Base-by-base conservation (phyloP, 164 flowering plant species). In the Magnolia changhungtana region DNA sequence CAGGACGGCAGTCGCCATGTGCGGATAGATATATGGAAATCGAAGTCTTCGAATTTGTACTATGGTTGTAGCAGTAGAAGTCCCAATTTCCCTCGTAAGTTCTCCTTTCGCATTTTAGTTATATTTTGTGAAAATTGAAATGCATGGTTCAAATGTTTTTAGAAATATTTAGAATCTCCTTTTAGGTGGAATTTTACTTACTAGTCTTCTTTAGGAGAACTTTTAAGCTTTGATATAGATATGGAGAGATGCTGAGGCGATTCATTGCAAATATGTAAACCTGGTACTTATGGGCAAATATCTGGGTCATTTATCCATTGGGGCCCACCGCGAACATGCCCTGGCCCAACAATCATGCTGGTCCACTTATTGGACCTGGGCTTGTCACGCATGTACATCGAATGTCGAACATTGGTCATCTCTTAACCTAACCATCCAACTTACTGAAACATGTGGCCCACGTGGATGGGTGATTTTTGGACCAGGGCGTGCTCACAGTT, bases 1-100 rank as follows among this genome's bases (percentile, higher is more conserved):
- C 82, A 84, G 86, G 80, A 52, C 31, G 71, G 74, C 24, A 50
- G 75, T 72, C 76, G 74, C 58, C 94, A 74, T 76, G 85, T 67
- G 31, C 85, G 82, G 51, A 86, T 92, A 80, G 87, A 91, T 86
- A 87, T 94, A 71, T 96, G 99, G 99, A 89, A 94, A 81, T 94
- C 99, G 49, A 82, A 84, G 51, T 83, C 84, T 79, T 84, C 98
- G 9, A 83, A 87, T 63, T 80, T 77, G 71, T 96, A 85, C 83
- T 84, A 87, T 77, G 93, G 94, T 71, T 96, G 99, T 85, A 90
- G 94, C 79, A 78, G 81, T 76, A 86, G 96, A 83, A 88, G 93
- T 58, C 89, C 83, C 69, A 82, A 74, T 80, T 90, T 87, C 82
- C 27, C 91, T 72, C 76, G 99, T 94, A 88, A 90, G 99, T 86